A percentile compares a stretch with the other conserved stretches of the same genome.
These are phyloP conservation scores for Perkinsela sp. DNA, from an alignment of 208 protist species.

Conservation along the genomic window DNA sequence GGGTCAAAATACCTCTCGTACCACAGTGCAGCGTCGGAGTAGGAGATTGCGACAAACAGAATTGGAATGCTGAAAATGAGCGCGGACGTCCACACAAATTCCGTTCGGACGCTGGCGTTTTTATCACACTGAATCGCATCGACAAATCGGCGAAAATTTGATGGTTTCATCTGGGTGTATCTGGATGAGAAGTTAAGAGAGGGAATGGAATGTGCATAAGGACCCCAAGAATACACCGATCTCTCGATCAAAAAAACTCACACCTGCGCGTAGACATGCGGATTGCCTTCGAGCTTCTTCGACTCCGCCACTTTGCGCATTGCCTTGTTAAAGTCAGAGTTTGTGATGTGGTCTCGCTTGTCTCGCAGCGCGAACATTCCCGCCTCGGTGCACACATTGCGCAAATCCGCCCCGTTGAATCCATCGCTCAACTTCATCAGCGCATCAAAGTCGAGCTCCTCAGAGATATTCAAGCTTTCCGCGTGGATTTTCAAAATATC, in stretches of 20 bases:
- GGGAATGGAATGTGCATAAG: too few species aligned
- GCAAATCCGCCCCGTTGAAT: constrained; percentile 95
- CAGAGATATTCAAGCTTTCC: constrained; percentile 75
- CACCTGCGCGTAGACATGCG: constrained; percentile 54
- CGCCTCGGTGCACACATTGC: constrained; percentile 93
- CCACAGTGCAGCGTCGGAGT: background rate
- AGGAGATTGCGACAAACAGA: background rate
- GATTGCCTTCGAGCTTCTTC: constrained; percentile 86
- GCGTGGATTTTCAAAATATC: constrained; percentile 94
- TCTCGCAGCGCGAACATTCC: constrained; percentile 93
- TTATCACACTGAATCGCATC: background rate
- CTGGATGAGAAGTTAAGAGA: too few species aligned
- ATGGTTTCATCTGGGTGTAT: background rate
- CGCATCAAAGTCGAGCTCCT: constrained; percentile 92
- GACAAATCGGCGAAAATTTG: background rate
- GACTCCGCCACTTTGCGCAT: constrained; percentile 84
- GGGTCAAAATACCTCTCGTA: background rate
- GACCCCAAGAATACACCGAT: too few species aligned
- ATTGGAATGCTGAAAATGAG: background rate
- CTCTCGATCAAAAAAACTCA: constrained; percentile 12
- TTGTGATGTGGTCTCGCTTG: constrained; percentile 80
- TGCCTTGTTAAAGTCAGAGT: constrained; percentile 98
- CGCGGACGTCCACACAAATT: background rate
- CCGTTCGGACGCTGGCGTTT: background rate
- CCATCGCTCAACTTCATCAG: constrained; percentile 93